Conservation (phyloP, 208 protist species). For the Leishmania martiniquensis region DNA sequence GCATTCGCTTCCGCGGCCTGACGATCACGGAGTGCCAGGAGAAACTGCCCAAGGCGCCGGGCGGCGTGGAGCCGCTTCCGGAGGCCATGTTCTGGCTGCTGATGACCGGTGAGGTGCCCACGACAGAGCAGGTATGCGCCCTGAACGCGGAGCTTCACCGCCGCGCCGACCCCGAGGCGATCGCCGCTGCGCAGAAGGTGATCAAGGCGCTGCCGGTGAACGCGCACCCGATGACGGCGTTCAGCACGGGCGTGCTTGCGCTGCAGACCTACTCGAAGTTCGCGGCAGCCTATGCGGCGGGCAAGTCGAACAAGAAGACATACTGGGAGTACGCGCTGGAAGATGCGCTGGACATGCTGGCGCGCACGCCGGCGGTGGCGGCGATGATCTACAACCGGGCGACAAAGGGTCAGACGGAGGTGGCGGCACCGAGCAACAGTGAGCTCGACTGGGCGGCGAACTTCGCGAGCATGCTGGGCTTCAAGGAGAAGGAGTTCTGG, state of each 20-base stretch:
- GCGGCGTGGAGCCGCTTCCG: constrained; percentile 92
- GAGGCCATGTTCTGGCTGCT: constrained; percentile 98
- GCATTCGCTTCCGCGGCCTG: constrained; percentile 97
- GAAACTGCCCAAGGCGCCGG: constrained; percentile 87
- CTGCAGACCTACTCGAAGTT: constrained; percentile 96
- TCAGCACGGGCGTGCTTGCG: constrained; percentile 84
- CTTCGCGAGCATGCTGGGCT: constrained; percentile 96
- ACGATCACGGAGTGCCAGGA: constrained; percentile 96
- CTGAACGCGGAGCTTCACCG: constrained; percentile 87
- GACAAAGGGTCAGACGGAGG: constrained; percentile 46
- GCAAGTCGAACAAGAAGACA: constrained; percentile 92
- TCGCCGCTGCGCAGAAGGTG: constrained; percentile 71
- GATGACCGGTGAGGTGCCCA: constrained; percentile 96
- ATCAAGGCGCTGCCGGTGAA: constrained; percentile 91
- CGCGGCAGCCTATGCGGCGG: constrained; percentile 88
- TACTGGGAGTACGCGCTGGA: constrained; percentile 97
- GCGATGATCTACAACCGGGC: constrained; percentile 94
- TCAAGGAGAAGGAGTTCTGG: constrained; percentile 87
- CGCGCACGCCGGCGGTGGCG: constrained; percentile 87
- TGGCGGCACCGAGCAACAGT: constrained; percentile 43
- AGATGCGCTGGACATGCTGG: constrained; percentile 94
- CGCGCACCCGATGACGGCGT: constrained; percentile 97
- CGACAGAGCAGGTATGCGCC: constrained; percentile 63
- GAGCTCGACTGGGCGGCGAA: constrained; percentile 96
- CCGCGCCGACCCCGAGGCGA: constrained; percentile 65